phyloP scores from a whole-genome alignment of 495 filamentous ascomycete species.

The Penicillium crystallinum region DNA sequence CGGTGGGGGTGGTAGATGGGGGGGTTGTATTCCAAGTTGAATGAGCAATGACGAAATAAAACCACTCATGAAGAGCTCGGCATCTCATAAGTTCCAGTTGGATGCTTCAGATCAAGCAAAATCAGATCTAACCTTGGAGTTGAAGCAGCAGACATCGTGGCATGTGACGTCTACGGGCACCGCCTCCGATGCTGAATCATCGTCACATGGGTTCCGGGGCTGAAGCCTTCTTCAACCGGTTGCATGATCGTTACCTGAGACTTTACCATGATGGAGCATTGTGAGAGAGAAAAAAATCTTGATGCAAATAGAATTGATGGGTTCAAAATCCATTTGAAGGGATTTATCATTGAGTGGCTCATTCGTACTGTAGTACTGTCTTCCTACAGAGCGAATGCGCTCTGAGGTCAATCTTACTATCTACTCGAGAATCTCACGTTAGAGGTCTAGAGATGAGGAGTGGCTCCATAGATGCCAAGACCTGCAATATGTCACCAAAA shows the following conservation, averaged over 20 bases:
- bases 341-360: background rate
- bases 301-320: too few relatives aligned
- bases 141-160: slow-evolving; percentile 4
- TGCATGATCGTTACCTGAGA: background rate
- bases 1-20: slow-evolving; percentile 51
- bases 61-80: slow-evolving; percentile 56
- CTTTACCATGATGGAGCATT: background rate
- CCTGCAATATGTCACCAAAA: background rate
- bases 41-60: slow-evolving; percentile 70
- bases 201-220: slow-evolving; percentile 1
- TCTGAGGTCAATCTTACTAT: background rate
- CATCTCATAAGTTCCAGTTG: slow-evolving; percentile 11
- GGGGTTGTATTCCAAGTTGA: slow-evolving; percentile 70
- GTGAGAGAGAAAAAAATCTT: too few relatives aligned
- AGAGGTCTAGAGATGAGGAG: background rate
- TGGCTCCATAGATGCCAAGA: background rate
- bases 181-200: slow-evolving; percentile 17
- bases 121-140: background rate
- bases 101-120: slow-evolving; percentile 1
- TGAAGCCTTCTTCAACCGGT: background rate
- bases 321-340: background rate
- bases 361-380: background rate
- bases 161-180: slow-evolving; percentile 22
- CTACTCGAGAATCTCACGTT: background rate
- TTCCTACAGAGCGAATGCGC: background rate